A percentile compares a stretch with the other conserved stretches of the same genome.
These are phyloP conservation scores for Ophiostoma novo-ulmi DNA, from an alignment of 2,329 filamentous ascomycete species.

Conservation along the genomic window DNA sequence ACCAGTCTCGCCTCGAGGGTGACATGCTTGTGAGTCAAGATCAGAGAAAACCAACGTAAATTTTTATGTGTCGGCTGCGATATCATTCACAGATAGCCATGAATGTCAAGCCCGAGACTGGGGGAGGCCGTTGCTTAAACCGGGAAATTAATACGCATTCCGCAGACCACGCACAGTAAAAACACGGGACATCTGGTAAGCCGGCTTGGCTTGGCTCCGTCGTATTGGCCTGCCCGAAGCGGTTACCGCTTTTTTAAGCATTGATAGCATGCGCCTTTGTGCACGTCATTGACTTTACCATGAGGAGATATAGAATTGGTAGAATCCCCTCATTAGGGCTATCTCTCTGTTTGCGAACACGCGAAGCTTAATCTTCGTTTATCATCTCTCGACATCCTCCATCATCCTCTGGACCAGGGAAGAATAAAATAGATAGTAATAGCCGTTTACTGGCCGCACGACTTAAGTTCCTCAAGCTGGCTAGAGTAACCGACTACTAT, in stretches of 20 bases:
- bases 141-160: neutral
- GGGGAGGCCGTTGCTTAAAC: neutral
- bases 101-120: neutral
- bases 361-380: neutral
- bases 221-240: conserved; percentile 18
- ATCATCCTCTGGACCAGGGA: neutral
- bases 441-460: neutral
- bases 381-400: neutral
- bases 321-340: no score
- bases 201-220: neutral
- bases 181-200: neutral
- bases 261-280: neutral
- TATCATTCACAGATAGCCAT: neutral
- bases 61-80: neutral
- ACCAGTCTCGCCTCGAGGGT: neutral
- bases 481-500: neutral
- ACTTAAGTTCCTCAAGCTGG: neutral
- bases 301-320: neutral
- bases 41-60: neutral
- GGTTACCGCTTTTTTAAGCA: conserved; percentile 8
- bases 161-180: neutral
- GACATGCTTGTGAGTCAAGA: neutral
- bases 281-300: neutral
- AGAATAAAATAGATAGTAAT: no score
- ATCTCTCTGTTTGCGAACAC: no score